These are phyloP conservation scores for Kondoa malvinella DNA, from an alignment of 768 basidiomycete species.

Conservation along the genomic window DNA sequence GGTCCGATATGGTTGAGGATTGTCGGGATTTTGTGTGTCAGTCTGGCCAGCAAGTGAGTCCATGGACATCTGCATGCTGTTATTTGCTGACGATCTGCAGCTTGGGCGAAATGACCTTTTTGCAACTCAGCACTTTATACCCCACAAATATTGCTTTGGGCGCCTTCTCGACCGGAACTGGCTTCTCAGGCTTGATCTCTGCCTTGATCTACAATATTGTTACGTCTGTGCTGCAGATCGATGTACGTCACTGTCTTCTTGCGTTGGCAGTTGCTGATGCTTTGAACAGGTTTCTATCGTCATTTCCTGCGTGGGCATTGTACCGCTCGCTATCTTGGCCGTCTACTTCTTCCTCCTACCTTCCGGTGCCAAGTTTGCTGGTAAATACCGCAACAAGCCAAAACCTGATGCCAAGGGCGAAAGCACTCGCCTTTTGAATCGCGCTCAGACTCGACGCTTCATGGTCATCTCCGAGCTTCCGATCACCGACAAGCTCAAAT, in stretches of 20 bases:
- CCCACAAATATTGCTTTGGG: neutral
- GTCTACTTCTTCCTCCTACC: slow-evolving; percentile 6
- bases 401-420: neutral
- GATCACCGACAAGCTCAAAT: neutral
- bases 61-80: too few relatives aligned
- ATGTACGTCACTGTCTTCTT: too few relatives aligned
- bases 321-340: neutral
- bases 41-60: slow-evolving; percentile 1
- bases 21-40: neutral
- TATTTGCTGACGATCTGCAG: too few relatives aligned
- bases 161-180: slow-evolving; percentile 1
- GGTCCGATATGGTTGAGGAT: neutral
- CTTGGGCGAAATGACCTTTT: slow-evolving; percentile 5
- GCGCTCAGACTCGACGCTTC: neutral
- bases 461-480: neutral
- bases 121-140: neutral
- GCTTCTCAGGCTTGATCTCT: neutral
- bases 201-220: neutral
- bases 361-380: neutral
- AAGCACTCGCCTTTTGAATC: neutral
- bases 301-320: slow-evolving; percentile 2
- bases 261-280: too few relatives aligned
- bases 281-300: too few relatives aligned
- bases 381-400: neutral
- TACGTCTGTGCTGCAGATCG: neutral